Evolutionary conservation across 768 basidiomycete genomes (phyloP), one percentile per base, ranked within the genome.

Genomic region (Pleurotus giganteus): DNA sequence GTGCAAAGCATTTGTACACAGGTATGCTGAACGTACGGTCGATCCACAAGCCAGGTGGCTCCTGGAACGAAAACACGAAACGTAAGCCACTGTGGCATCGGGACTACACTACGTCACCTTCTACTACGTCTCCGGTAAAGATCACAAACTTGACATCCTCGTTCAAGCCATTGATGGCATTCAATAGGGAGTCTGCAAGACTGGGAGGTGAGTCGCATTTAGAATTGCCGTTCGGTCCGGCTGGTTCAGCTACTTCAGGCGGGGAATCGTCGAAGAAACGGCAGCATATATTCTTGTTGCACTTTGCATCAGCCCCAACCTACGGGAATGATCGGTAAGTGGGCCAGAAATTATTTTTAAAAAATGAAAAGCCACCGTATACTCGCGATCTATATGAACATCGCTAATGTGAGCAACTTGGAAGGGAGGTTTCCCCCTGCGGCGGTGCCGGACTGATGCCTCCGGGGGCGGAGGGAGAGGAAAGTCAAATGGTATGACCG

Each of bases 101-200:
- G 36, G 11, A n/a, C n/a, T n/a, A 15, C 4, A 21, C 2, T 42
- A 45, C 29, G 27, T 54, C 32, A 67, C 69, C 64, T 50, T 72
- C 72, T 8, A 72, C 67, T 5, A 72, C 70, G 45, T 77, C 75
- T 3, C 75, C 75, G 4, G 74, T 77, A 54, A 75, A 76, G 3
- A 77, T 67, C 0, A 71, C 60, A 54, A 72, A 74, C 8, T 37
- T 11, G 1, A 69, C 37, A 15, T 53, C 52, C n/a, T 44, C 61
- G 13, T 58, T 43, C 21, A 62, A 44, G 37, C 57, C 23, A 26
- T 70, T 62, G 7, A 71, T 62, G 6, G 67, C 73, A 1, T 61
- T 58, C 1, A 74, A 58, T 71, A 76, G 68, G 52, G 70, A 71
- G 32, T 70, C 67, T 19, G 73, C 72, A 1, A 76, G 65, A 0